Evolutionary conservation across 2,329 filamentous ascomycete genomes (phyloP), one percentile per base, ranked within the genome.

Genomic region (Neonectria ditissima): DNA sequence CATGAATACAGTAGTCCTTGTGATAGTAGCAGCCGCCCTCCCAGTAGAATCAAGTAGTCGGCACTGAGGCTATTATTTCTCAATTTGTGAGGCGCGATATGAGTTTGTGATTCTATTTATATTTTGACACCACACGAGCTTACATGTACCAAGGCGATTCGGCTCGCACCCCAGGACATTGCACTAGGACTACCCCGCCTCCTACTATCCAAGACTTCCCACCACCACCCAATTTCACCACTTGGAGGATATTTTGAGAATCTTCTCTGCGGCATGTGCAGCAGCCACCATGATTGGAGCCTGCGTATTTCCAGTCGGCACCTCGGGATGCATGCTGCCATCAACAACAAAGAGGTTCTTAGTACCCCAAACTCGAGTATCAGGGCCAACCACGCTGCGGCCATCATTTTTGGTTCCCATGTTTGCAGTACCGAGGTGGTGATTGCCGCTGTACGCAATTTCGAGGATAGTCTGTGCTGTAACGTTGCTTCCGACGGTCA

Each of bases 391-490:
- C 1, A 78, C 76, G 30, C 73, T 76, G 14, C 61, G 67, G 1
- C 76, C 75, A 47, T 77, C 74, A 45, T 77, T 75, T 7, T 55
- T 48, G 8, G 63, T 56, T 22, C 76, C 76, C 72, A 78, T 78
- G 48, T 68, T 69, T 4, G 76, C 69, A 3, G 72, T 71, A 18
- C 76, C 76, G 22, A 77, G 65, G 22, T 74, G 76, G 61, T 78
- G 76, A 50, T 71, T 75, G 4, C 74, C 75, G 10, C 71, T 73
- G 20, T 57, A 62, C 2, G 67, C 64, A 9, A 70, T 59, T 9
- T 66, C 65, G 7, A 76, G 65, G 32, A 76, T 67, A 1, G 65
- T 67, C 48, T 69, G 67, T 20, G 72, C 66, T 8, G 71, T 73
- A 11, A 65, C 63, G 22, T 75, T 76, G 37, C 56, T 58, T 2